These are phyloP conservation scores for Neonectria punicea DNA, from an alignment of 2,329 filamentous ascomycete species.

Conservation along the genomic window DNA sequence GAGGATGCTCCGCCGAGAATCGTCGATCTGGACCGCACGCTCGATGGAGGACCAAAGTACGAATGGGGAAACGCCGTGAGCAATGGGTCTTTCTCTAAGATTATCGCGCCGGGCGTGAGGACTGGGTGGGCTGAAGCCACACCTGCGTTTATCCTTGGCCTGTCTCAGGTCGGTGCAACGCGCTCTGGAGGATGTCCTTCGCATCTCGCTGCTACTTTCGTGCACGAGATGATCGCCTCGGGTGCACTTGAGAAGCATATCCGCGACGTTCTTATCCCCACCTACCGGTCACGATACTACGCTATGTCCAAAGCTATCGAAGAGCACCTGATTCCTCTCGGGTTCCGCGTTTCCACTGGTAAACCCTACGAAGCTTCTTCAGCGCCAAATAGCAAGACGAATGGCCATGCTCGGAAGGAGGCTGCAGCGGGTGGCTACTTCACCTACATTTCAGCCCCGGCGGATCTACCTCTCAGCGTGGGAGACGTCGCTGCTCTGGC, in stretches of 20 bases:
- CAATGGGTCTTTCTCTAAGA: constrained; percentile 76
- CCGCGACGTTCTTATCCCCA: constrained; percentile 29
- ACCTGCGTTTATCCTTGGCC: constrained; percentile 1
- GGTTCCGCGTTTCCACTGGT: constrained; percentile 26
- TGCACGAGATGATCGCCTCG: constrained; percentile 32
- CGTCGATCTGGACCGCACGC: constrained; percentile 1
- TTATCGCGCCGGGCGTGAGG: constrained; percentile 69
- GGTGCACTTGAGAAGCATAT: constrained; percentile 36
- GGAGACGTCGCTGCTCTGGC: not conserved
- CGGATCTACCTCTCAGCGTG: not conserved
- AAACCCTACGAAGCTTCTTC: constrained; percentile 22
- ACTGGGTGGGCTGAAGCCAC: constrained; percentile 49
- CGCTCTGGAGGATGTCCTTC: constrained; percentile 11
- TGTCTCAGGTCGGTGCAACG: not conserved
- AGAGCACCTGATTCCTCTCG: constrained; percentile 32
- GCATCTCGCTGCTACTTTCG: constrained; percentile 6
- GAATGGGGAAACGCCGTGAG: constrained; percentile 71
- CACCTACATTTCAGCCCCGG: not conserved
- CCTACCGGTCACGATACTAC: constrained; percentile 32
- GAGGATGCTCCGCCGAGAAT: constrained; percentile 1
- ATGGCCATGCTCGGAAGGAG: not conserved
- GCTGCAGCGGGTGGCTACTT: constrained; percentile 14
- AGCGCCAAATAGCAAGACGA: not conserved
- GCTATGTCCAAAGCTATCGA: constrained; percentile 28
- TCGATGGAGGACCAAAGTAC: not conserved